Conservation (phyloP, 1,284 basidiomycete species). For the Trichosporon sp. region DNA sequence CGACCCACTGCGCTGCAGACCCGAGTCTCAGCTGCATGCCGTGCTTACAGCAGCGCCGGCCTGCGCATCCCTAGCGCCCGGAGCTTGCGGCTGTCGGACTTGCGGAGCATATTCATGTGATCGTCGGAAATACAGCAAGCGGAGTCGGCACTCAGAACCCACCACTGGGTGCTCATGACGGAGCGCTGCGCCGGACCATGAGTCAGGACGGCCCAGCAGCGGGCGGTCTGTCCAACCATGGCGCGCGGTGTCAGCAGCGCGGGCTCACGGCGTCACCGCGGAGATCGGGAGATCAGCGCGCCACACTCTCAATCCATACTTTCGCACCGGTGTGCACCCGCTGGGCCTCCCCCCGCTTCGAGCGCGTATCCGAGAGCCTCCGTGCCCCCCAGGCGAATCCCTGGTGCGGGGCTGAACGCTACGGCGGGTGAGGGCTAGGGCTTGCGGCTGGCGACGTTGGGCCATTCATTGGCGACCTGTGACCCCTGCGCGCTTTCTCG, state of each 20-base stretch:
- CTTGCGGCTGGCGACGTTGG: too few species aligned
- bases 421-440: too few species aligned
- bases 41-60: background rate
- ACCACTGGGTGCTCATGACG: background rate
- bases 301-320: background rate
- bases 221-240: background rate
- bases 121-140: background rate
- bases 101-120: background rate
- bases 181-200: too few species aligned
- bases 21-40: background rate
- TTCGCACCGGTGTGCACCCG: background rate
- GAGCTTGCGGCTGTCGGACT: background rate
- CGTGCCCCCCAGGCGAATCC: background rate
- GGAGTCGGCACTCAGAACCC: background rate
- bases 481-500: background rate
- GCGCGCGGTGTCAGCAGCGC: background rate
- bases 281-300: background rate
- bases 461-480: background rate
- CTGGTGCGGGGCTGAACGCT: background rate
- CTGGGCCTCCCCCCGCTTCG: too few species aligned
- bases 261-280: background rate
- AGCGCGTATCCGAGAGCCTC: background rate
- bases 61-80: background rate
- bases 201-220: background rate
- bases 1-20: background rate